A percentile compares a stretch with the other conserved stretches of the same genome.
phyloP scores from a whole-genome alignment of 2,329 filamentous ascomycete genomes.

The Microcyclosporella mali region DNA sequence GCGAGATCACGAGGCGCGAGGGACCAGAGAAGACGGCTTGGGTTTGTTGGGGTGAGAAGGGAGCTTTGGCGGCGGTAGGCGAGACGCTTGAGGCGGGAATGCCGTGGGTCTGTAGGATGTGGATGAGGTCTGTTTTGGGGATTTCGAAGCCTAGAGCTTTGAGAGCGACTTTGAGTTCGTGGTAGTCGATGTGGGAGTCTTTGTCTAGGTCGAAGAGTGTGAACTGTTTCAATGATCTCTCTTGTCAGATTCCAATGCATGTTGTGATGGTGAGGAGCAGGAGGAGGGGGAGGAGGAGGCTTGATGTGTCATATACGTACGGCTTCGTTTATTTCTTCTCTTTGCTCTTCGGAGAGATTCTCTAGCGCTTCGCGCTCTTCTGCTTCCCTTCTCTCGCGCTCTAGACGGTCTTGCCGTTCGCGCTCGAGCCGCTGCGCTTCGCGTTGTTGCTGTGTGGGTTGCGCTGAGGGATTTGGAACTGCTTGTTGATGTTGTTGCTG shows the following conservation, averaged over 20 bases:
- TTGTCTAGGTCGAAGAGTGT: conserved; percentile 95
- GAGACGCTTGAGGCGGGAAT: conserved; percentile 43
- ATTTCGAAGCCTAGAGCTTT: conserved; percentile 93
- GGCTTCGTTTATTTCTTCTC: conserved; percentile 88
- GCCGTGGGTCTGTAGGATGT: conserved; percentile 74
- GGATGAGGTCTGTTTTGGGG: conserved; percentile 75
- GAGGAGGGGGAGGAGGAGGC: too few relatives aligned
- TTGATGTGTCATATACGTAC: too few relatives aligned
- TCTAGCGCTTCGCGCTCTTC: conserved; percentile 45
- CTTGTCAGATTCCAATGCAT: neutral
- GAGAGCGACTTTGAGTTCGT: conserved; percentile 94
- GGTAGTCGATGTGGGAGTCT: conserved; percentile 89
- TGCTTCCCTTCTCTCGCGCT: conserved; percentile 37
- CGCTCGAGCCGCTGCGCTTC: conserved; percentile 39
- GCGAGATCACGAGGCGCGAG: conserved; percentile 64
- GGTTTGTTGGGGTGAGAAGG: conserved; percentile 8
- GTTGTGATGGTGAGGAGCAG: neutral
- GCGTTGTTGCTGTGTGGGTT: conserved; percentile 34
- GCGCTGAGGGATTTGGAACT: conserved; percentile 30
- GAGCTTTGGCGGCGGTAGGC: conserved; percentile 48
- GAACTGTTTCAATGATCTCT: conserved; percentile 53
- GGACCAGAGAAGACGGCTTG: conserved; percentile 34
- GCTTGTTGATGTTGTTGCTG: conserved; percentile 6
- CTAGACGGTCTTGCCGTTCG: conserved; percentile 37
- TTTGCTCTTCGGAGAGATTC: conserved; percentile 74